phyloP scores from a whole-genome alignment of 2,329 filamentous ascomycete species.

The Albophoma yamanashiensis region DNA sequence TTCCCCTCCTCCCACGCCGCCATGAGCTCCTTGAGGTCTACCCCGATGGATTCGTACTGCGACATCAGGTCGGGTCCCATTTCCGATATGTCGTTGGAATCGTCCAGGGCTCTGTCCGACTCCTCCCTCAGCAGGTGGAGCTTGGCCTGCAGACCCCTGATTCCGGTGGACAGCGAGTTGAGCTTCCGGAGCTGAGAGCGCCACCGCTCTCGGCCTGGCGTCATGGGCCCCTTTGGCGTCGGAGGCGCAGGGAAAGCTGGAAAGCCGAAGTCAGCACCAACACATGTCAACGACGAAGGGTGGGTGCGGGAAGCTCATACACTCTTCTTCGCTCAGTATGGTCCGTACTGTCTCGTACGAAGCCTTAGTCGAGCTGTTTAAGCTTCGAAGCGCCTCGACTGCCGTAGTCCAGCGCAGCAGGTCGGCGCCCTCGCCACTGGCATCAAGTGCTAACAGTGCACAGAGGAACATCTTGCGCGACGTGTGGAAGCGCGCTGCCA shows the following conservation, averaged over 20 bases:
- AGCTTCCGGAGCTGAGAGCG: slow-evolving; percentile 82
- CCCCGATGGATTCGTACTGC: slow-evolving; percentile 91
- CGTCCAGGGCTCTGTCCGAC: slow-evolving; percentile 68
- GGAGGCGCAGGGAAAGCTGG: slow-evolving; percentile 42
- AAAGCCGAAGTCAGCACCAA: slow-evolving; percentile 2
- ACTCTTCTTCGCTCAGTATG: slow-evolving; percentile 70
- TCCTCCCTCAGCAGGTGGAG: slow-evolving; percentile 87
- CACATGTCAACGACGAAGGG: neutral
- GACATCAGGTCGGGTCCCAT: slow-evolving; percentile 69
- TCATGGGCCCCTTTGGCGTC: slow-evolving; percentile 49
- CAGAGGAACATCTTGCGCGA: slow-evolving; percentile 80
- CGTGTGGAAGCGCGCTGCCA: slow-evolving; percentile 70
- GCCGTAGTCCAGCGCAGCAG: slow-evolving; percentile 69
- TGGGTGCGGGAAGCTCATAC: slow-evolving; percentile 32
- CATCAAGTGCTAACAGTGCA: slow-evolving; percentile 78
- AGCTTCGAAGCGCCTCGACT: slow-evolving; percentile 58
- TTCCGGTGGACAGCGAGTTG: slow-evolving; percentile 78
- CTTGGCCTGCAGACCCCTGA: slow-evolving; percentile 87
- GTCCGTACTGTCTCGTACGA: slow-evolving; percentile 56
- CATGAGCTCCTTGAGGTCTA: slow-evolving; percentile 71
- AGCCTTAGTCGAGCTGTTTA: slow-evolving; percentile 50
- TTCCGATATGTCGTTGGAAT: slow-evolving; percentile 61
- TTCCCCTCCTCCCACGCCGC: slow-evolving; percentile 83
- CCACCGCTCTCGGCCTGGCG: slow-evolving; percentile 72
- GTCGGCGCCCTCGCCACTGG: slow-evolving; percentile 66